phyloP scores from a whole-genome alignment of 176 grass and related monocot genomes.

The Musa troglodytarum region DNA sequence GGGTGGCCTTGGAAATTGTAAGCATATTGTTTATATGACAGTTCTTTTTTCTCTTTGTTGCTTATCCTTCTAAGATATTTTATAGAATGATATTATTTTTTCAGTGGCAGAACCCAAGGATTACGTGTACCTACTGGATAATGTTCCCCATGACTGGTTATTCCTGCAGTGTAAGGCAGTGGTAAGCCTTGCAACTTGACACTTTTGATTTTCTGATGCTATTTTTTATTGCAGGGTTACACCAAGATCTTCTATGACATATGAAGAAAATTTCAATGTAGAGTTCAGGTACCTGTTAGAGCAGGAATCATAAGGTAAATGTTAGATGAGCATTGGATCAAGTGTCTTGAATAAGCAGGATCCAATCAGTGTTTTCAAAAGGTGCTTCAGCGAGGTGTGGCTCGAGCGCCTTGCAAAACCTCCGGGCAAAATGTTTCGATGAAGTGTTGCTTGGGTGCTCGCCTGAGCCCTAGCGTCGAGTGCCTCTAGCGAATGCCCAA shows the following conservation, averaged over 20 bases:
- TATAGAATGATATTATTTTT: slow-evolving; percentile 18
- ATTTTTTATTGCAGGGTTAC: no score
- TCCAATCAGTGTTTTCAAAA: no score
- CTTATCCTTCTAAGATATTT: slow-evolving; percentile 12
- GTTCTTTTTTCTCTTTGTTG: slow-evolving; percentile 4
- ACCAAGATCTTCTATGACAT: no score
- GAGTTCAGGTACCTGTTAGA: no score
- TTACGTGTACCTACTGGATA: slow-evolving; percentile 75
- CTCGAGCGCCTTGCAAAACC: neutral
- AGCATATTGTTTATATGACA: slow-evolving; percentile 23
- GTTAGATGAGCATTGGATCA: no score
- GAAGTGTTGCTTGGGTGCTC: no score
- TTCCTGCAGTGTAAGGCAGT: slow-evolving; percentile 85
- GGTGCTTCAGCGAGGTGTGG: no score
- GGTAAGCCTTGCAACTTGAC: slow-evolving; percentile 23
- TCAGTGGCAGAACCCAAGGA: slow-evolving; percentile 82
- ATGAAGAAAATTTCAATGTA: no score
- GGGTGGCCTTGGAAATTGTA: slow-evolving; percentile 94
- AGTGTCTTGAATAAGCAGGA: no score
- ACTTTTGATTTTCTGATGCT: neutral
- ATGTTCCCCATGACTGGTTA: slow-evolving; percentile 88
- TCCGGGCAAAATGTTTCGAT: neutral
- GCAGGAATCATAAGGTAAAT: no score
- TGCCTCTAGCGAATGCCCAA: no score
- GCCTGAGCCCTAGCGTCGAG: no score